Conservation (phyloP, 108 stramenopile species). For the Nitzschia putrida region DNA sequence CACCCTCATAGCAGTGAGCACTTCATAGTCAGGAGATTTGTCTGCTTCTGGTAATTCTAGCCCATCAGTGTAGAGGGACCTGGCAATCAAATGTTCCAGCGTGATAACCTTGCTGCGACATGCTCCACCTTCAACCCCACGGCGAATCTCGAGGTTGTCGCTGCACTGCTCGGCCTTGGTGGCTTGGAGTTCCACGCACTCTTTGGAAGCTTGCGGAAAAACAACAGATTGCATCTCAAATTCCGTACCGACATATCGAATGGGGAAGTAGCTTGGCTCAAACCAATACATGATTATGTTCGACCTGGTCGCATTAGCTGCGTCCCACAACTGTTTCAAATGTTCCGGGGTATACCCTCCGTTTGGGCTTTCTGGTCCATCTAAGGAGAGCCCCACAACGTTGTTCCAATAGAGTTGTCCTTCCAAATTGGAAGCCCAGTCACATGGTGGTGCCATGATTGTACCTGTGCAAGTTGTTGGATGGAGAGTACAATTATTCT, state of each 20-base stretch:
- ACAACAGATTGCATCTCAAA: constrained; percentile 26
- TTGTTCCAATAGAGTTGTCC: constrained; percentile 23
- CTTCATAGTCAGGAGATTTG: constrained; percentile 24
- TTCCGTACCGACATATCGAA: constrained; percentile 25
- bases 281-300: constrained; percentile 40
- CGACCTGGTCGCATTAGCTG: constrained; percentile 47
- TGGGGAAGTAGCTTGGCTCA: constrained; percentile 25
- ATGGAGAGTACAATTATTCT: constrained; percentile 35
- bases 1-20: constrained; percentile 12
- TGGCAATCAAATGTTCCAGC: constrained; percentile 18
- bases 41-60: constrained; percentile 3
- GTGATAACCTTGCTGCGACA: constrained; percentile 24
- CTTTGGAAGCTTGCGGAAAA: constrained; percentile 25
- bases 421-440: constrained; percentile 20
- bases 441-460: constrained; percentile 32
- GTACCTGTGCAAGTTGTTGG: constrained; percentile 38
- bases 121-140: constrained; percentile 27
- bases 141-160: constrained; percentile 5
- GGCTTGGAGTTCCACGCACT: constrained; percentile 16
- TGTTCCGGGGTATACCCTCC: constrained; percentile 32
- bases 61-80: neutral
- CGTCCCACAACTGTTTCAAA: constrained; percentile 44
- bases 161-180: constrained; percentile 15
- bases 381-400: neutral
- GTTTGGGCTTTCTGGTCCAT: constrained; percentile 29